A percentile compares a stretch with the other conserved stretches of the same genome.
Evolutionary conservation across 139 green algal species (phyloP).

Genomic region (Coelastrella sp.): DNA sequence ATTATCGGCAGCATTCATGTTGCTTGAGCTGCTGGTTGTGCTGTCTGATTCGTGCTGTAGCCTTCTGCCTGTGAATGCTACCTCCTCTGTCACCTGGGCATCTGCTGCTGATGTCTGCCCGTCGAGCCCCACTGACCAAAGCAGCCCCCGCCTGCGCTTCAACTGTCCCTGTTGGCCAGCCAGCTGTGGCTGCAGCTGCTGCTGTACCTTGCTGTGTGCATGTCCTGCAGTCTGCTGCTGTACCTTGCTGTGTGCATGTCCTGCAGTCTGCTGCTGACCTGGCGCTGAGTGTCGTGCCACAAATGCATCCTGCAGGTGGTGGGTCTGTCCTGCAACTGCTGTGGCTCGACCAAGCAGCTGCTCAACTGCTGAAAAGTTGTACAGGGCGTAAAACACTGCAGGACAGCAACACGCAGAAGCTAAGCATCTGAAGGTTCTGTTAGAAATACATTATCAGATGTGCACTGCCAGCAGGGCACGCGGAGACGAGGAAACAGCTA

Average conservation of each 20-base stretch:
- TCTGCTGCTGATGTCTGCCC: not conserved
- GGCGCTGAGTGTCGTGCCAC: not conserved
- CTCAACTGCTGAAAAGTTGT: not conserved
- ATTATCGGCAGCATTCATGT: not conserved
- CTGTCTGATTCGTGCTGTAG: not conserved
- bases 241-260: not conserved
- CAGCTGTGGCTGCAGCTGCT: not conserved
- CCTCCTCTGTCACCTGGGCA: not conserved
- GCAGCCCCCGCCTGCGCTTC: too few relatives aligned
- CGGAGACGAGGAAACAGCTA: not conserved
- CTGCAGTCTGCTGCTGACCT: not conserved
- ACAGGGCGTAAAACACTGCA: conserved; percentile 40
- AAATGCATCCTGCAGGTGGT: conserved; percentile 18
- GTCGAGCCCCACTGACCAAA: not conserved
- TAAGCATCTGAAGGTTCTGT: too few relatives aligned
- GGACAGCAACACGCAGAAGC: not conserved
- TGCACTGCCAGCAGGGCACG: not conserved
- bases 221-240: not conserved
- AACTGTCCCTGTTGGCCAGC: not conserved
- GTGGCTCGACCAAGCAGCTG: not conserved
- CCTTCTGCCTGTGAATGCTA: not conserved
- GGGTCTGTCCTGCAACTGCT: not conserved
- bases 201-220: not conserved
- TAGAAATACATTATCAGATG: too few relatives aligned
- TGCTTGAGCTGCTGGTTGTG: conserved; percentile 35